phyloP scores from a whole-genome alignment of 106 monocot genomes.

The Amphibolis antarctica region DNA sequence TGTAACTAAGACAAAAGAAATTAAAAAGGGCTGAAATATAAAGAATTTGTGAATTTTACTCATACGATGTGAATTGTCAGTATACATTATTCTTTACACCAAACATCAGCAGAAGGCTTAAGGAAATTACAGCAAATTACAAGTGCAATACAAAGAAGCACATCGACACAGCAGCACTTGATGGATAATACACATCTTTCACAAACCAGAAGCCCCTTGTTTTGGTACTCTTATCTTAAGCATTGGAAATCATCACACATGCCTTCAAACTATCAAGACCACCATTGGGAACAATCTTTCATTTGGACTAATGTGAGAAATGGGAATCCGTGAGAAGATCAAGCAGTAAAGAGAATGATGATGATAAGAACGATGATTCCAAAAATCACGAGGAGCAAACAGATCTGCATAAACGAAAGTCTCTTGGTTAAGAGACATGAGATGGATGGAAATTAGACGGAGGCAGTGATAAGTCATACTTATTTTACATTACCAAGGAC shows the following conservation, averaged over 20 bases:
- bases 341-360: conserved; percentile 54
- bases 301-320: not conserved
- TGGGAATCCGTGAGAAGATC: not conserved
- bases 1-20: too few species aligned
- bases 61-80: not conserved
- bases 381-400: conserved; percentile 77
- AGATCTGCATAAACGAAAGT: conserved; percentile 32
- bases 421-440: too few species aligned
- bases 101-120: not conserved
- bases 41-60: too few species aligned
- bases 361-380: conserved; percentile 62
- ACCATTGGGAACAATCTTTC: not conserved
- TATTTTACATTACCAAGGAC: conserved; percentile 42
- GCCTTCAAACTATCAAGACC: not conserved
- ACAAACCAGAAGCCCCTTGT: not conserved
- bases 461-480: not conserved
- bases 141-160: too few species aligned
- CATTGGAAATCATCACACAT: too few species aligned
- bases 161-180: not conserved
- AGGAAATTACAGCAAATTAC: not conserved
- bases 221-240: too few species aligned
- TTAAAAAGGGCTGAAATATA: too few species aligned
- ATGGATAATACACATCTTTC: not conserved
- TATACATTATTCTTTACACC: not conserved
- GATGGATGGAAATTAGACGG: too few species aligned